Conservation (phyloP, 345 rosid genomes). For the Jatropha curcas region DNA sequence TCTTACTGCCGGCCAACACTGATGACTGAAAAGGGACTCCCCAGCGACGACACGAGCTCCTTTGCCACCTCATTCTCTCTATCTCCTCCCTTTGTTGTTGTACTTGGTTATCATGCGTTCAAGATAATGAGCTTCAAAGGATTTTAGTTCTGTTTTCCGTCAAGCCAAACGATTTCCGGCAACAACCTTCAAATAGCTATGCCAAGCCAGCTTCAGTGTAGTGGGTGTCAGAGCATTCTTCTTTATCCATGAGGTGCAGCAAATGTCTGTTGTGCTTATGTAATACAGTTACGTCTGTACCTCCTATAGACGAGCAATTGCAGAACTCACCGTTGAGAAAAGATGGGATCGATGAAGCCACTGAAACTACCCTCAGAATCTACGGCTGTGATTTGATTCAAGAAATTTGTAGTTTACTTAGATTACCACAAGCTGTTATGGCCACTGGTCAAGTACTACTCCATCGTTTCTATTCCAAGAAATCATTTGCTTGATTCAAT, state of each 20-base stretch:
- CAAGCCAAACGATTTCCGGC: too few relatives aligned
- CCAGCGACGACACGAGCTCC: too few relatives aligned
- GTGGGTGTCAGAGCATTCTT: constrained; percentile 77
- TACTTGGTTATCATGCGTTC: too few relatives aligned
- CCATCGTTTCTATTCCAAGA: constrained; percentile 93
- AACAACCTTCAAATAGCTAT: constrained; percentile 53
- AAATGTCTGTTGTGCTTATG: constrained; percentile 90
- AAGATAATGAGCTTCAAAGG: too few relatives aligned
- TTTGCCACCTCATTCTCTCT: too few relatives aligned
- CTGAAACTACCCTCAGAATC: constrained; percentile 73
- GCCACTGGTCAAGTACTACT: constrained; percentile 97
- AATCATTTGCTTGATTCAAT: constrained; percentile 85
- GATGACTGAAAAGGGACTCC: too few relatives aligned
- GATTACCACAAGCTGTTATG: constrained; percentile 91
- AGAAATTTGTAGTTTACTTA: constrained; percentile 84
- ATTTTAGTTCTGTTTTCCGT: too few relatives aligned
- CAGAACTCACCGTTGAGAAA: constrained; percentile 73
- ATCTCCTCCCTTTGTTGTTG: too few relatives aligned
- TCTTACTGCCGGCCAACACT: too few relatives aligned
- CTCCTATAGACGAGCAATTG: constrained; percentile 71
- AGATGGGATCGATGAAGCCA: constrained; percentile 83
- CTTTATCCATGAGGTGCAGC: constrained; percentile 92
- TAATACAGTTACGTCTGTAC: constrained; percentile 57
- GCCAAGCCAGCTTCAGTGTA: constrained; percentile 90
- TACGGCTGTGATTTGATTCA: constrained; percentile 96